Conservation (phyloP, 192 early-diverging fungal species). For the Coemansia sp. region DNA sequence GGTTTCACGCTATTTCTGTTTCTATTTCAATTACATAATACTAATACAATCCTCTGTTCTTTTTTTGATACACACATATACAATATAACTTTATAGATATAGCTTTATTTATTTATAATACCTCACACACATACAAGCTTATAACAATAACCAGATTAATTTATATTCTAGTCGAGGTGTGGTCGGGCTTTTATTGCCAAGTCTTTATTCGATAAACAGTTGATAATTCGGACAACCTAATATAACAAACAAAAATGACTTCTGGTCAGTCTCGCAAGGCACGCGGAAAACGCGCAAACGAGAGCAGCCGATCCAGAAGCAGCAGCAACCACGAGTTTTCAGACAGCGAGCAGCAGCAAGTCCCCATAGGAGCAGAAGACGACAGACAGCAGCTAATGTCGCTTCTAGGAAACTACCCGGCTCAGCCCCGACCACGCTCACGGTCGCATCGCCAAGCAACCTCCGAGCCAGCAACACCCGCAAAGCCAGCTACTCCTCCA, state of each 20-base stretch:
- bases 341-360: background rate
- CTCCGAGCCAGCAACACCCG: background rate
- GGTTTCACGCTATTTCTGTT: too few species aligned
- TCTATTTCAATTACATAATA: too few species aligned
- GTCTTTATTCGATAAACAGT: too few species aligned
- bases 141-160: too few species aligned
- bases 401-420: constrained; percentile 26
- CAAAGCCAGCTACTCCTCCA: background rate
- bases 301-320: constrained; percentile 4
- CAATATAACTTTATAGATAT: too few species aligned
- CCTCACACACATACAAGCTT: too few species aligned
- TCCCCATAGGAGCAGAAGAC: background rate
- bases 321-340: constrained; percentile 8
- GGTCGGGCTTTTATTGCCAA: too few species aligned
- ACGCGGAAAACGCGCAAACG: constrained; percentile 7
- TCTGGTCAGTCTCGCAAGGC: constrained; percentile 1
- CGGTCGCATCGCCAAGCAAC: background rate
- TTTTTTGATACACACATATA: too few species aligned
- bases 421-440: background rate
- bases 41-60: too few species aligned
- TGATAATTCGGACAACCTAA: background rate
- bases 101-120: too few species aligned
- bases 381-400: constrained; percentile 34
- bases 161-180: too few species aligned
- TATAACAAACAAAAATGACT: constrained; percentile 9